Evolutionary conservation across 805 yeast genomes (phyloP).

Genomic region (Starmerella sirachaensis): DNA sequence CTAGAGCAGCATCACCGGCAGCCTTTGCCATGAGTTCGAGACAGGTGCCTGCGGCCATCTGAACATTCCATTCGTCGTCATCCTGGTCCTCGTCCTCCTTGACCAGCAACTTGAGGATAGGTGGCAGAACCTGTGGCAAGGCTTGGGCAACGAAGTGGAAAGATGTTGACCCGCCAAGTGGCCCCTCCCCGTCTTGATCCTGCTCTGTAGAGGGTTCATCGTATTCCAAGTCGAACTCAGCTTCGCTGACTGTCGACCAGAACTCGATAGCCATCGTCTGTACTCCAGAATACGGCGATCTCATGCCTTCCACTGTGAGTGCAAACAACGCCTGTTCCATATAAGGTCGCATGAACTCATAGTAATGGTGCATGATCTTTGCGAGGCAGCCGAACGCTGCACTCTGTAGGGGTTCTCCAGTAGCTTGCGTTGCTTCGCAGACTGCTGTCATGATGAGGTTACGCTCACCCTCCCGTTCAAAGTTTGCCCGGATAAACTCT

Average conservation of each 20-base stretch:
- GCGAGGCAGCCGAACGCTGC: conserved; percentile 94
- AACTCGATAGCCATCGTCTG: conserved; percentile 98
- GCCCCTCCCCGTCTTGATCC: conserved; percentile 14
- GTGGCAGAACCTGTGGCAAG: conserved; percentile 73
- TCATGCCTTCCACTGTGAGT: conserved; percentile 85
- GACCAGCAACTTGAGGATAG: conserved; percentile 63
- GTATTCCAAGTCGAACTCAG: conserved; percentile 68
- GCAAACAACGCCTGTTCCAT: conserved; percentile 95
- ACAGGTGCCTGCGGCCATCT: conserved; percentile 99
- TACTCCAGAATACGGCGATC: conserved; percentile 67
- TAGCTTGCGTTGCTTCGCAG: conserved; percentile 95
- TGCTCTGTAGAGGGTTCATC: no score
- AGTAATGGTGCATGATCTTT: conserved; percentile 79
- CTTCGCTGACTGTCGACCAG: conserved; percentile 99
- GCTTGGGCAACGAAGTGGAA: conserved; percentile 82
- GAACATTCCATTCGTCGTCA: conserved; percentile 87
- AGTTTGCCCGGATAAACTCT: conserved; percentile 77
- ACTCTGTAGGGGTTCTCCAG: conserved; percentile 70
- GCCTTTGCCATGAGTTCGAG: conserved; percentile 85
- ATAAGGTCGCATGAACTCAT: conserved; percentile 78
- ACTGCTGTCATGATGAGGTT: conserved; percentile 97
- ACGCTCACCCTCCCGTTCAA: conserved; percentile 87
- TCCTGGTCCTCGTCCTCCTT: conserved; percentile 89
- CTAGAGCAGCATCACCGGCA: conserved; percentile 75
- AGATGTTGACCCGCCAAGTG: conserved; percentile 31